Evolutionary conservation across 2,329 filamentous ascomycete species (phyloP), one percentile per base, ranked within the genome.

Genomic region (Fusarium tupiense): DNA sequence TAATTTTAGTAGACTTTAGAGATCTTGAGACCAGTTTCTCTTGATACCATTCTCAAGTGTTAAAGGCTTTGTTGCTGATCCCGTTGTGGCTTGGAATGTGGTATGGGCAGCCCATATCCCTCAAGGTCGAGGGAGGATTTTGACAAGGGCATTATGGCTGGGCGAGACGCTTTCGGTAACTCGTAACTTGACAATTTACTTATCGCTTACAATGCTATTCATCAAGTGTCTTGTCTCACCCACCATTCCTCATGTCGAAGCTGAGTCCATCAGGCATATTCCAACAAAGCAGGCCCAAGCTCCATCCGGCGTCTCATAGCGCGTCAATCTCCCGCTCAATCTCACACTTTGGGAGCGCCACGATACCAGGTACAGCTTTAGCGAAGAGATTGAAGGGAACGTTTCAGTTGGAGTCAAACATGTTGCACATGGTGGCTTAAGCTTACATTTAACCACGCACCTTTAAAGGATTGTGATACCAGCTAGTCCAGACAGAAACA

Each of bases 371-470:
- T 16, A 46, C 22, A 22, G 13, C 50, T 49, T 16, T 52, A 24
- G 33, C 5, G 6, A 44, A 16, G 33, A 41, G 33, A 17, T 49
- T 38, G 16, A 49, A 20, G 14, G 6, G 11, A 44, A 35, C 40
- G 46, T 70, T 59, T 65, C 52, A 38, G 44, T 17, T 69, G 13
- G 46, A 17, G 31, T 31, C 26, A 26, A 29, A 22, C 16, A 37
- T 17, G 24, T 53, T 38, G 65, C 19, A 56, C 64, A 33, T n/a
- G 40, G 37, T 38, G 67, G 52, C 44, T 69, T 20, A 53, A 38
- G 38, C 29, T 31, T 64, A 49, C 13, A 44, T 37, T 33, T 46
- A 37, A 64, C 24, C n/a, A 24, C 40, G 17, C 12, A 26, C n/a
- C 24, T 16, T 2, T 3, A 10, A 1, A 54, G 37, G 58, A 56